A percentile compares a stretch with the other conserved stretches of the same genome.
Conservation (phyloP, 768 basidiomycete genomes). For the Leucosporidium scottii region DNA sequence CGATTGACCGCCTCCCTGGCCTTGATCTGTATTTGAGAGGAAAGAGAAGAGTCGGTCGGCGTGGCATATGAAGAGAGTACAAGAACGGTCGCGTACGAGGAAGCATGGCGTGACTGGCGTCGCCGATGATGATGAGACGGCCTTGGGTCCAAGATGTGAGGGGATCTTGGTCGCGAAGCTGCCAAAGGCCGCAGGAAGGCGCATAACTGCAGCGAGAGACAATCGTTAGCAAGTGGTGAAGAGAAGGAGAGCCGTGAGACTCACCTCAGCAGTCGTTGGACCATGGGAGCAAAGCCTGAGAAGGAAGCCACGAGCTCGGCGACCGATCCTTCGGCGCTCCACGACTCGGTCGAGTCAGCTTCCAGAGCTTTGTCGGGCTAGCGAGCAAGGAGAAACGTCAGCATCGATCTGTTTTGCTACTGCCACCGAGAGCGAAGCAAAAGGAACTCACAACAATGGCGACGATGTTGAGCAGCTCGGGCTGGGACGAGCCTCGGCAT, state of each 20-base stretch:
- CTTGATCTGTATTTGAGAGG: conserved; percentile 29
- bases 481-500: neutral
- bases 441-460: conserved; percentile 10
- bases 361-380: conserved; percentile 24
- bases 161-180: conserved; percentile 32
- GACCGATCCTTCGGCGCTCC: conserved; percentile 19
- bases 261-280: conserved; percentile 26
- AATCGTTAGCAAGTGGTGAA: too few relatives aligned
- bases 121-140: conserved; percentile 28
- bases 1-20: conserved; percentile 29
- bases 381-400: too few relatives aligned
- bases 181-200: conserved; percentile 27
- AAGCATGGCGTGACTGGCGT: conserved; percentile 30
- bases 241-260: neutral
- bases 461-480: conserved; percentile 6
- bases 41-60: neutral
- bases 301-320: conserved; percentile 28
- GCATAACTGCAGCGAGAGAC: conserved; percentile 10
- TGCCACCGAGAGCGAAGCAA: too few relatives aligned
- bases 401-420: too few relatives aligned
- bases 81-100: conserved; percentile 6
- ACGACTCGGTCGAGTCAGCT: conserved; percentile 22
- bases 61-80: too few relatives aligned
- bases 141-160: conserved; percentile 27
- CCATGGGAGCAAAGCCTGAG: conserved; percentile 19